Evolutionary conservation across 192 early-diverging fungal species (phyloP), one percentile per base, ranked within the genome.

Genomic region (Obelidium mucronatum): DNA sequence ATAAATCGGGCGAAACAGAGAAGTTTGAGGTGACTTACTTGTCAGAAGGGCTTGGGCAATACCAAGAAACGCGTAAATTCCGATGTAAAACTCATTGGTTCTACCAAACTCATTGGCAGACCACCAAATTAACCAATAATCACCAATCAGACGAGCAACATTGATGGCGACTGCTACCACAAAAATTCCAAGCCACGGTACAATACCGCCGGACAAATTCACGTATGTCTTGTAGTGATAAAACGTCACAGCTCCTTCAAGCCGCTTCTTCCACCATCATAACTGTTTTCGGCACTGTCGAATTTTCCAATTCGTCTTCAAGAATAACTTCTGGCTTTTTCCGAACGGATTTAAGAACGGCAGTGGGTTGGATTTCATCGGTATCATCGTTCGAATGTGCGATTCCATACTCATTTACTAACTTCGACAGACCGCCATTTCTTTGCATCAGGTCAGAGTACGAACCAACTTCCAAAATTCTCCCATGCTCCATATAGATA

Each of bases 251-350:
- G 89, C 83, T 0, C 96, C 96, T 15, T 85, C 84, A n/a, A 87
- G 88, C 54, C 89, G 83, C 73, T 91, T 19, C 87, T 79, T 98
- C 96, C 15, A 92, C 92, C 51, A 88, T 78, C 24, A 93, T 91
- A 40, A 96, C 77, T 69, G 87, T 84, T 88, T 40, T 63, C 35
- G 72, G 72, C 22, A 26, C 72, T 15, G 17, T 19, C n/a, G n/a
- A n/a, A n/a, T n/a, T n/a, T 42, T 35, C 8, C 15, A 24, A 17
- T 24, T 13, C 63, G 33, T 65, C 63, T 39, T 65, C 63, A 48
- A 48, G 44, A 19, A 15, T 48, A 26, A 68, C 33, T 40, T 51
- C n/a, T n/a, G n/a, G 48, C 48, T 51, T 51, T 51, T 51, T 51
- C 13, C 48, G 8, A 51, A 8, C n/a, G 48, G 48, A 22, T 51